Evolutionary conservation across 371 early-diverging fungal species (phyloP).

Genomic region (Actinomortierella ambigua): DNA sequence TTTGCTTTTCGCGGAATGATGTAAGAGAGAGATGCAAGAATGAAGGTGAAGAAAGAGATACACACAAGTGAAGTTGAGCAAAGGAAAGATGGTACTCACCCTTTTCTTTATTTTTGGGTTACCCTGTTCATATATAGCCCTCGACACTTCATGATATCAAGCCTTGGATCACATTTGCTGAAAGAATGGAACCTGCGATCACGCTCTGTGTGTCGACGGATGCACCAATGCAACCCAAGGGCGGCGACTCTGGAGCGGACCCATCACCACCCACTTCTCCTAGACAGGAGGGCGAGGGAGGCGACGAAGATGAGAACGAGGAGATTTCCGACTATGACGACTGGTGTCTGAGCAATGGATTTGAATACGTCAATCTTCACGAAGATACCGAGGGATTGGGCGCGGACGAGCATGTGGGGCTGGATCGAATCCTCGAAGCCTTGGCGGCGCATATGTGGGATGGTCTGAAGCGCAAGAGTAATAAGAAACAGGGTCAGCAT

Average conservation of each 20-base stretch:
- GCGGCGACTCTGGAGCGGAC: too few relatives aligned
- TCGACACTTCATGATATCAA: constrained; percentile 59
- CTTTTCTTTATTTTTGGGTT: background rate
- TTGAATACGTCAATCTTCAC: constrained; percentile 68
- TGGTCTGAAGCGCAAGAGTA: constrained; percentile 57
- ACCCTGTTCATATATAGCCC: constrained; percentile 33
- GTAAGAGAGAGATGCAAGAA: constrained; percentile 18
- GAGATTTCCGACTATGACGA: constrained; percentile 43
- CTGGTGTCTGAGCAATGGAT: constrained; percentile 68
- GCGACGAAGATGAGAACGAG: constrained; percentile 28
- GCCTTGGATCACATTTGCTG: constrained; percentile 60
- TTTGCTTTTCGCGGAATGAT: constrained; percentile 62
- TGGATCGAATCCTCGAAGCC: constrained; percentile 64
- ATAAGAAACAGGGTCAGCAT: constrained; percentile 28
- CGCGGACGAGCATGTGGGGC: constrained; percentile 49
- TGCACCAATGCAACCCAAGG: constrained; percentile 6
- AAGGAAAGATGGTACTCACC: constrained; percentile 2
- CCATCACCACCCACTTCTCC: too few relatives aligned
- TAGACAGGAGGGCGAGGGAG: too few relatives aligned
- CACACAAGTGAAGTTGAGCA: background rate
- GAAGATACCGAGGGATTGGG: constrained; percentile 17
- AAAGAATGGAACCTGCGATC: constrained; percentile 58
- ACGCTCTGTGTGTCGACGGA: constrained; percentile 58
- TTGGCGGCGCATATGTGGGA: constrained; percentile 79
- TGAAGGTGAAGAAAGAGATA: background rate